phyloP scores from a whole-genome alignment of 2,329 filamentous ascomycete species.

The Tolypocladium endophyticum region DNA sequence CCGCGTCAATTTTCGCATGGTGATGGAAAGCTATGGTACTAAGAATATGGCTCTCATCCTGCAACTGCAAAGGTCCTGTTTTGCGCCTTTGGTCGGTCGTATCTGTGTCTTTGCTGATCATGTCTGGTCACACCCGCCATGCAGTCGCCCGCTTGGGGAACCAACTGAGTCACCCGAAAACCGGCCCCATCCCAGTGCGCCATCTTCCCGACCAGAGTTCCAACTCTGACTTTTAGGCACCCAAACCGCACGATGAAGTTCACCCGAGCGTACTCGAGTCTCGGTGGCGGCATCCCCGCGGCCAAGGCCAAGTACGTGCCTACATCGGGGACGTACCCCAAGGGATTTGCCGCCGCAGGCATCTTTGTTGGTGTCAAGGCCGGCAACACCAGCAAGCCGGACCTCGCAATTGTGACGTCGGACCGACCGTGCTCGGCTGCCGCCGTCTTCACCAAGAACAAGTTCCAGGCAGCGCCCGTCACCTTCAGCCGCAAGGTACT shows the following conservation, averaged over 20 bases:
- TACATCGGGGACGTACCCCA: constrained; percentile 73
- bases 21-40: too few relatives aligned
- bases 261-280: constrained; percentile 21
- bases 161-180: background rate
- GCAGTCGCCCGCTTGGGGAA: background rate
- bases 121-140: background rate
- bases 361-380: constrained; percentile 91
- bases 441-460: constrained; percentile 95
- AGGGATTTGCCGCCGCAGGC: constrained; percentile 79
- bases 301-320: constrained; percentile 89
- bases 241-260: constrained; percentile 17
- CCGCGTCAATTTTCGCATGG: too few relatives aligned
- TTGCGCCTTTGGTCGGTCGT: background rate
- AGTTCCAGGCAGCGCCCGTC: constrained; percentile 94
- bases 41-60: background rate
- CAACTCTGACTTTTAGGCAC: background rate
- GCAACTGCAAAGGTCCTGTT: background rate
- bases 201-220: background rate
- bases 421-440: constrained; percentile 77
- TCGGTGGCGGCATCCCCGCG: constrained; percentile 45
- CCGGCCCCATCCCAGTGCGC: background rate
- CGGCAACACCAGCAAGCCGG: constrained; percentile 81
- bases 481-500: constrained; percentile 71
- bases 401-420: constrained; percentile 81
- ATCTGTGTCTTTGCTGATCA: background rate